Percentiles rank a stretch among this genome's conserved stretches.
phyloP scores from a whole-genome alignment of 352 stramenopile genomes.

The Pythium dissimile region DNA sequence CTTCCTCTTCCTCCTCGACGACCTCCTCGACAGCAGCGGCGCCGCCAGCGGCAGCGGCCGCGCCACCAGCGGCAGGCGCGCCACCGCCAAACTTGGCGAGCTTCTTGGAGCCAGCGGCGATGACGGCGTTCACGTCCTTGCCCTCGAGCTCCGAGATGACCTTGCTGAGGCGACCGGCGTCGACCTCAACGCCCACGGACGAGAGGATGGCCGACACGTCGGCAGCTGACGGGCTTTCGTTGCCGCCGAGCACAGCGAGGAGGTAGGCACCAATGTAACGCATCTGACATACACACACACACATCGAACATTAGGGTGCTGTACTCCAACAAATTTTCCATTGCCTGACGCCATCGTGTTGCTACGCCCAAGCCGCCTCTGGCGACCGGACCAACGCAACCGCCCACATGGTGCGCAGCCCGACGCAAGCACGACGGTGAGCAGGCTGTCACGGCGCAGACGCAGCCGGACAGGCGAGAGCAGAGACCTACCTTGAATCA shows the following conservation, averaged over 20 bases:
- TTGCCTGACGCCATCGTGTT: too few species aligned
- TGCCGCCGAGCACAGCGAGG: conserved; percentile 93
- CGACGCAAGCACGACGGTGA: too few species aligned
- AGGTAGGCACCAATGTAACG: conserved; percentile 97
- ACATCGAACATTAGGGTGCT: background rate
- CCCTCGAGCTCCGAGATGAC: conserved; percentile 78
- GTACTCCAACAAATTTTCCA: too few species aligned
- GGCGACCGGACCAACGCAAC: background rate
- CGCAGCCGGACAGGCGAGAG: background rate
- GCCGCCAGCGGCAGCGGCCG: conserved; percentile 41
- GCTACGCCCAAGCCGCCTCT: background rate
- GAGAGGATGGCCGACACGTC: conserved; percentile 92
- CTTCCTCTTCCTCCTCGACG: conserved; percentile 57
- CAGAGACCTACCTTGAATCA: conserved; percentile 81
- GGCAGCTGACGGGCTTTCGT: conserved; percentile 81
- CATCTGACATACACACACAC: conserved; percentile 91
- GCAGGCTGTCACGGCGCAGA: too few species aligned
- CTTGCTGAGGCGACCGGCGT: conserved; percentile 65
- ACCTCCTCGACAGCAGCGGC: conserved; percentile 59
- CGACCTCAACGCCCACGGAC: conserved; percentile 86
- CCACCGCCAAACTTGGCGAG: conserved; percentile 76
- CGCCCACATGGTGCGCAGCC: too few species aligned
- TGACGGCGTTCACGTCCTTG: conserved; percentile 83
- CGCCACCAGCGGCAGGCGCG: conserved; percentile 48
- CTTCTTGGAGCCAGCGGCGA: conserved; percentile 77